phyloP scores from a whole-genome alignment of 2,329 filamentous ascomycete genomes.

The Aspergillus texensis region DNA sequence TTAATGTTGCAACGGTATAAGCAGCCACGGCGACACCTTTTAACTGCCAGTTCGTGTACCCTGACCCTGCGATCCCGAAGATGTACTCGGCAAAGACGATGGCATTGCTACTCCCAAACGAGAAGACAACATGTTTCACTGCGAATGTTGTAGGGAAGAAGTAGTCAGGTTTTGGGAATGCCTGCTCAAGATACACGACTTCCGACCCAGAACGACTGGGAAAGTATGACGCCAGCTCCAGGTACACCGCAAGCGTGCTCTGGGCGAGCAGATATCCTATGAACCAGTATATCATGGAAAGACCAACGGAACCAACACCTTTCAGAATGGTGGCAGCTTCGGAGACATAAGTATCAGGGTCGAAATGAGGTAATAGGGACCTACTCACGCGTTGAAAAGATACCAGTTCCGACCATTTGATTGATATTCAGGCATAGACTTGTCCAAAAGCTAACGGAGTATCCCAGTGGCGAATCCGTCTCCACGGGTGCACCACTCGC shows the following conservation, averaged over 20 bases:
- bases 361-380: neutral
- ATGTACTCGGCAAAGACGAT: neutral
- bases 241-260: neutral
- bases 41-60: neutral
- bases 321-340: neutral
- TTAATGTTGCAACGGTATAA: neutral
- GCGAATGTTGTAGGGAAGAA: neutral
- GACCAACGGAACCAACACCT: neutral
- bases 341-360: neutral
- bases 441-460: slow-evolving; percentile 1
- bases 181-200: neutral
- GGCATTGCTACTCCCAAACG: slow-evolving; percentile 1
- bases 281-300: slow-evolving; percentile 4
- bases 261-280: slow-evolving; percentile 1
- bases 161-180: neutral
- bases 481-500: neutral
- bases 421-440: neutral
- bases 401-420: slow-evolving; percentile 1
- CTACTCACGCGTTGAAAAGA: slow-evolving; percentile 1
- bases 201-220: slow-evolving; percentile 1
- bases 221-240: neutral
- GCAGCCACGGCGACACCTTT: neutral
- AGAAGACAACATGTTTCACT: neutral
- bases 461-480: neutral
- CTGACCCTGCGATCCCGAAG: neutral